Evolutionary conservation across 2,329 filamentous ascomycete genomes (phyloP), one percentile per base, ranked within the genome.

Genomic region (Fusarium fracticaudum): DNA sequence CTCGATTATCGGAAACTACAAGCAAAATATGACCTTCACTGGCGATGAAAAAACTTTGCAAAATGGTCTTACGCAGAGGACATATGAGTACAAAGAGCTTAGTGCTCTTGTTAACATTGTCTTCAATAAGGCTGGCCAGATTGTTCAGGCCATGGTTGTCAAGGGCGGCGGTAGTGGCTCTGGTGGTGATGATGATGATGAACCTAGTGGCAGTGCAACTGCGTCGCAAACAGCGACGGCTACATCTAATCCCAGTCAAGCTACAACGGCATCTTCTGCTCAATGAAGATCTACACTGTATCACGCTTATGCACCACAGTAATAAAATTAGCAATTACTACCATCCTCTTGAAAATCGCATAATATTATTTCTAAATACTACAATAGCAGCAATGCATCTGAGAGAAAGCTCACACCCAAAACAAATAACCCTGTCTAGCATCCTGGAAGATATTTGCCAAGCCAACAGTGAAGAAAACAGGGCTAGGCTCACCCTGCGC

Each of bases 1-100:
- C n/a, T 71, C 68, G 2, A 71, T 71, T 18, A 50, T 71, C 17
- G 68, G 68, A 26, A 70, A 71, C 37, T 71, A 71, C 17, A 66
- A 61, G 6, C 68, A 71, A 22, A 71, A 71, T 8, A 71, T 71
- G 68, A 71, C 68, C 6, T 71, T 71, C 6, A 71, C 68, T 1
- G 68, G 68, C 24, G 43, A 71, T 14, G 68, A 71, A 50, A 71
- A 71, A 48, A 67, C 24, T 2, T 7, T 71, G 6, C n/a, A 41
- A 3, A 71, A 71, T 29, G 68, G 68, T 2, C 61, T 71, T 14
- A 26, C 44, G 3, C 68, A 71, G 17, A 67, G 59, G 35, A 71
- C 68, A 2, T 71, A 71, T 14, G 68, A 71, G 22, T 71, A 71
- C 14, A 43, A 63, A 5, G 68, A 71, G n/a, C 43, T 71, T 1